Conservation (phyloP, 352 stramenopile genomes). For the Phytopythium aichiense region DNA sequence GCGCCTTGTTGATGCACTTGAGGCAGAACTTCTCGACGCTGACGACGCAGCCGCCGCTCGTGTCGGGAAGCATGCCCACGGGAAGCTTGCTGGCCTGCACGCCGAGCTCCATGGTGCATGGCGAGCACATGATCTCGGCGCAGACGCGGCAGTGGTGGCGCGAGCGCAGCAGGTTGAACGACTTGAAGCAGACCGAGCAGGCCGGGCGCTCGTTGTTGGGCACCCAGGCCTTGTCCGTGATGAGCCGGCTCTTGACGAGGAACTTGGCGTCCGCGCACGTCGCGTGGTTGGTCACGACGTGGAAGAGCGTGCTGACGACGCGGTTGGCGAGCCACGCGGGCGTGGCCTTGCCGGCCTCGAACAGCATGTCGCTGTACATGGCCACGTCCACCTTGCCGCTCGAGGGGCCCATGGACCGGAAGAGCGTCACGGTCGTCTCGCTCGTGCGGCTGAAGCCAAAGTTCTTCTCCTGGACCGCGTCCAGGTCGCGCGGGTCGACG, state of each 20-base stretch:
- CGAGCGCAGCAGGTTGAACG: constrained; percentile 64
- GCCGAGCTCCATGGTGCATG: constrained; percentile 61
- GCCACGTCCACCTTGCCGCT: constrained; percentile 55
- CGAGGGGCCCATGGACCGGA: constrained; percentile 45
- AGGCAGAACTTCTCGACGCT: constrained; percentile 81
- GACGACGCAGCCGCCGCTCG: constrained; percentile 44
- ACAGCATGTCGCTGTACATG: constrained; percentile 29
- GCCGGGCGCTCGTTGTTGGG: constrained; percentile 60
- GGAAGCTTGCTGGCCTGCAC: constrained; percentile 58
- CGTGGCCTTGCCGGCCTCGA: constrained; percentile 47
- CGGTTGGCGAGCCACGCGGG: constrained; percentile 67
- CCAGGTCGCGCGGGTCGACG: constrained; percentile 42
- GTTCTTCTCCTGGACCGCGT: constrained; percentile 37
- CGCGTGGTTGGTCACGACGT: constrained; percentile 31
- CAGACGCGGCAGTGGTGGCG: constrained; percentile 81
- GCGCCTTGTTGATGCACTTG: constrained; percentile 70
- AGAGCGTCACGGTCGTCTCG: constrained; percentile 50
- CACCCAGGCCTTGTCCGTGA: constrained; percentile 69
- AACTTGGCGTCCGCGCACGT: constrained; percentile 60
- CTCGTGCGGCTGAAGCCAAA: constrained; percentile 63
- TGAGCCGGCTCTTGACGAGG: constrained; percentile 46
- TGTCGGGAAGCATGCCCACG: constrained; percentile 44
- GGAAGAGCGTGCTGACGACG: constrained; percentile 40
- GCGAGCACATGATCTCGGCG: constrained; percentile 76
- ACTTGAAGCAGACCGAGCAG: constrained; percentile 76